Evolutionary conservation across 106 monocot species (phyloP).

Genomic region (Dendrobium chrysotoxum): DNA sequence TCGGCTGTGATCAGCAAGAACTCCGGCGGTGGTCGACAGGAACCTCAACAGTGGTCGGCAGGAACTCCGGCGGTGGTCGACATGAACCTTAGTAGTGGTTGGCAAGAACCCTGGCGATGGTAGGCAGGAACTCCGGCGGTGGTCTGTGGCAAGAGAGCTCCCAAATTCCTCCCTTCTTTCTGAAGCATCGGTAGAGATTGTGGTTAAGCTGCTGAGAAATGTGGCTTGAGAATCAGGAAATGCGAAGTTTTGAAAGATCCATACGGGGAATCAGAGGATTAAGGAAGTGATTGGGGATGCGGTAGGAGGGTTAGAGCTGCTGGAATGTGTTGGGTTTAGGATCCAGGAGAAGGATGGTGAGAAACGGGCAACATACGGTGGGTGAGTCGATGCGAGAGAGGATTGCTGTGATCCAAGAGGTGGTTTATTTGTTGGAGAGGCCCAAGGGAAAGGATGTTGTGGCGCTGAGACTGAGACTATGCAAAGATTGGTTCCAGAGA

Average conservation of each 20-base stretch:
- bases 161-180: no score
- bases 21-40: no score
- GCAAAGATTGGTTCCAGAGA: background rate
- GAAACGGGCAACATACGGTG: slow-evolving; percentile 58
- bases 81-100: no score
- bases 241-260: slow-evolving; percentile 68
- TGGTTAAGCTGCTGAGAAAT: slow-evolving; percentile 56
- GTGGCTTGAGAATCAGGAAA: slow-evolving; percentile 53
- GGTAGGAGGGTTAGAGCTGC: slow-evolving; percentile 59
- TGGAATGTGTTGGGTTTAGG: slow-evolving; percentile 72
- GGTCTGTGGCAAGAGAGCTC: no score
- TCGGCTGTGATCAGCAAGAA: no score
- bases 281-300: slow-evolving; percentile 65
- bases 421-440: slow-evolving; percentile 37
- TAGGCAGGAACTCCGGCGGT: no score
- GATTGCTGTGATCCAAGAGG: slow-evolving; percentile 36
- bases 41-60: no score
- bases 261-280: slow-evolving; percentile 87
- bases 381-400: slow-evolving; percentile 37
- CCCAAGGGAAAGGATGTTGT: slow-evolving; percentile 18
- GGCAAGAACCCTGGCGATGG: no score
- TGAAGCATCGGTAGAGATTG: slow-evolving; percentile 41
- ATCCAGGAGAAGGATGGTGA: slow-evolving; percentile 65
- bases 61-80: no score
- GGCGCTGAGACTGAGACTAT: background rate